These are phyloP conservation scores for Choiromyces venosus DNA, from an alignment of 495 filamentous ascomycete species.

Conservation along the genomic window DNA sequence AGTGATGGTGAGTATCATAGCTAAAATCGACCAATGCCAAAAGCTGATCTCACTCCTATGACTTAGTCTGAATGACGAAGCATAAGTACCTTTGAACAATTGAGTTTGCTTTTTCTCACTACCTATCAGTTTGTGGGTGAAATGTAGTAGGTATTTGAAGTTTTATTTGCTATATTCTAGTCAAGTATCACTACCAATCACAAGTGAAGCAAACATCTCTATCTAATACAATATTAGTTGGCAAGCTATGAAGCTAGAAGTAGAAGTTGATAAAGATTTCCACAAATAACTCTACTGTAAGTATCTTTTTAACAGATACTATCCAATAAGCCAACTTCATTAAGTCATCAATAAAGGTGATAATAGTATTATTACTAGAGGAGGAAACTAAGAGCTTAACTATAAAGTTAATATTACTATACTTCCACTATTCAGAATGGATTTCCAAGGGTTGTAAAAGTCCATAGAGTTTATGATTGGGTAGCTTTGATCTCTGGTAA, in stretches of 20 bases:
- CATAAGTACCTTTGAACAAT: constrained; percentile 3
- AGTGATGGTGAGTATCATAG: neutral
- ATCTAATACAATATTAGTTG: constrained; percentile 7
- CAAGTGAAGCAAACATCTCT: constrained; percentile 2
- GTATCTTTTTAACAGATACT: neutral
- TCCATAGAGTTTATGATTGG: constrained; percentile 2
- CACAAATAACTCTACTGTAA: constrained; percentile 5
- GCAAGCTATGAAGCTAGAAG: neutral
- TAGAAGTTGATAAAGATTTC: neutral
- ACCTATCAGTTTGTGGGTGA: constrained; percentile 10
- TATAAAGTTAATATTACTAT: constrained; percentile 17
- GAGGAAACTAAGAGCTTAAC: neutral
- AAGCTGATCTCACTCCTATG: neutral
- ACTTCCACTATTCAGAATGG: constrained; percentile 1
- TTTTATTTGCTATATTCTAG: neutral
- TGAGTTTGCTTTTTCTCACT: neutral
- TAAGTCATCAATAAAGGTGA: constrained; percentile 8
- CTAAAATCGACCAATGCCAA: constrained; percentile 3
- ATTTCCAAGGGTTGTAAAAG: neutral
- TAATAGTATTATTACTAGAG: constrained; percentile 7
- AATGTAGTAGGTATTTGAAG: neutral
- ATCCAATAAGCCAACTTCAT: constrained; percentile 13
- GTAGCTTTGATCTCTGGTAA: neutral
- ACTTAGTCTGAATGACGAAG: neutral
- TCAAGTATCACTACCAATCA: neutral